Evolutionary conservation across 2,329 filamentous ascomycete genomes (phyloP).

Genomic region (Arthrobotrys iridis): DNA sequence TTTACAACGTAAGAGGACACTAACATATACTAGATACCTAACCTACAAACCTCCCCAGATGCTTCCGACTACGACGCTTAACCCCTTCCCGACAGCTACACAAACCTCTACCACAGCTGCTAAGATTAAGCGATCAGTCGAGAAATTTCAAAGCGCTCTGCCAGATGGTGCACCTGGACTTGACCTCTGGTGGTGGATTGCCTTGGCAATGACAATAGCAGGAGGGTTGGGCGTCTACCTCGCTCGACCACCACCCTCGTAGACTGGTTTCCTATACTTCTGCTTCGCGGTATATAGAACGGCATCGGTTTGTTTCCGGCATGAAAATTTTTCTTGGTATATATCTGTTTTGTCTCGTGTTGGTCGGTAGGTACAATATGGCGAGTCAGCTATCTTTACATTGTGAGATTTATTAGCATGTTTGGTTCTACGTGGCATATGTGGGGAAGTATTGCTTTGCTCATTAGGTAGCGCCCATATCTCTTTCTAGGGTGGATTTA

Average conservation of each 20-base stretch:
- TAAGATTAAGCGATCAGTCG: constrained; percentile 60
- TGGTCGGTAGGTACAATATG: neutral
- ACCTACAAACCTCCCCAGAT: constrained; percentile 72
- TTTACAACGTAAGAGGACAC: neutral
- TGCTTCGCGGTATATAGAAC: neutral
- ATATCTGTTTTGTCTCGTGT: neutral
- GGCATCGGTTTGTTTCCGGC: neutral
- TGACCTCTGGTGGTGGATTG: constrained; percentile 66
- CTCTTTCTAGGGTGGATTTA: neutral
- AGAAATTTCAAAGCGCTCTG: constrained; percentile 59
- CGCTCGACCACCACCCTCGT: constrained; percentile 59
- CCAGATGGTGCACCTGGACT: constrained; percentile 60
- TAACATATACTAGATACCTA: constrained; percentile 61
- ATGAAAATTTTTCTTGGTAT: neutral
- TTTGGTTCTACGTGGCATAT: neutral
- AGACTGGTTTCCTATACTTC: constrained; percentile 60
- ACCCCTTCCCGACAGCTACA: constrained; percentile 64
- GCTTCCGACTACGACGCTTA: constrained; percentile 74
- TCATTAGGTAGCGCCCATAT: neutral
- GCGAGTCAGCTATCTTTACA: neutral
- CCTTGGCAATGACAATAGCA: constrained; percentile 64
- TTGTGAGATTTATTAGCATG: neutral
- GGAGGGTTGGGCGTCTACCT: constrained; percentile 62
- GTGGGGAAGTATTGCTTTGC: neutral
- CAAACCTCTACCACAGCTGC: constrained; percentile 59